Base-by-base conservation (phyloP, 2,329 filamentous ascomycete genomes). In the Sarocladiaceae sp. region DNA sequence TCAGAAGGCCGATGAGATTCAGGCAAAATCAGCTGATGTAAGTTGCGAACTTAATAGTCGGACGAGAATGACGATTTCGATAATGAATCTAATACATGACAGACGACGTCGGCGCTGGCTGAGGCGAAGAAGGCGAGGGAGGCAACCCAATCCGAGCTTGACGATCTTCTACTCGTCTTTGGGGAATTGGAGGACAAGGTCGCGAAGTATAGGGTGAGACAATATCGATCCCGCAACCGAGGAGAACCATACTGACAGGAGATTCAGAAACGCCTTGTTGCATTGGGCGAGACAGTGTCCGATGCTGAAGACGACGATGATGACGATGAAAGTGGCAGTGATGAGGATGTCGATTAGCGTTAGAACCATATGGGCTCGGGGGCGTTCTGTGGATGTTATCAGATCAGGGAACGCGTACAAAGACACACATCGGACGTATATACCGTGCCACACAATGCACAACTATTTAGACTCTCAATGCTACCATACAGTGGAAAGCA, bases 161-260 rank as follows among this genome's bases (percentile, higher is more conserved):
- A 94, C 59, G 89, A 94, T 65, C 74, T 93, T 51, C 71, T 94
- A 31, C 87, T 93, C 72, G 85, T 94, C 4, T 90, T 92, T 67
- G 84, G 82, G 13, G 89, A 94, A 63, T 64, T 91, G 17, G 89
- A 94, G 67, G 87, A 90, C 51, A 93, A 92, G 70, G 75, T 83
- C 47, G 77, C 78, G 37, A 83, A 81, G 59, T 90, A 93, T 64
- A 93, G 89, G 78, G 86, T 87, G 69, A 58, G 77, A n/a, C 54
- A 22, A 20, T 26, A 31, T 35, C 13, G 31, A 54, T 47, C 20
- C 28, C 29, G 8, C 20, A 37, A 22, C 13, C 15, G 36, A 18
- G 20, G 15, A n/a, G 15, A 23, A 35, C 4, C 3, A 44, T 33
- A 49, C 52, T 61, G 39, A 59, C 52, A 42, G 35, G 36, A 50